Base-by-base conservation (phyloP, 1,139 yeast species). In the Candida freyschussii region DNA sequence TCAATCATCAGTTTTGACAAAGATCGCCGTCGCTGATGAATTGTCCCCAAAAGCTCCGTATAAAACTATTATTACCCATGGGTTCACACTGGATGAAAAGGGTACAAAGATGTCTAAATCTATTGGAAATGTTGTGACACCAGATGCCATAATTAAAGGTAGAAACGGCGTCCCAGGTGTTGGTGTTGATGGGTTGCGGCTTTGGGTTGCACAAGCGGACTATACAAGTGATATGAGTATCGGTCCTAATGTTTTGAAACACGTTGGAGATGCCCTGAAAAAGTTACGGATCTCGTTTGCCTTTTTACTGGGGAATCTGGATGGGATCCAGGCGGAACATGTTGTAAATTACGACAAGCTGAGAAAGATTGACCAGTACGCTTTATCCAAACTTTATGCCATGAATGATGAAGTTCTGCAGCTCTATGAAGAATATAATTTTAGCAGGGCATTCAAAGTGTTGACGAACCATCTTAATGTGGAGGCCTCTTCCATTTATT, bases 61-160 rank as follows among this genome's bases (percentile, higher is more conserved):
- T 58, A 72, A 71, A 40, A 68, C 70, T 22, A 74, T 91, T 24
- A 70, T 91, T 13, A 93, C 98, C 0, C 98, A 91, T 58, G 99
- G 99, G 0, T 91, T 93, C 52, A 81, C 85, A 0, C 65, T 91
- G 37, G 98, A 91, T 58, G 85, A 78, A 43, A 74, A 78, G 47
- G 93, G 93, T 16, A 73, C 72, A 39, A 91, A 91, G 52, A 91
- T 91, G 98, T 87, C 97, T 2, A 91, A 91, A 53, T 85, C 96
- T 1, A 60, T 84, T 30, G 96, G 97, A 0, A 91, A 91, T 48
- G 78, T 78, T 0, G 72, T 89, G 24, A 58, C 73, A 1, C 97
- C 98, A 0, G 48, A 47, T 6, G 75, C 75, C 28, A 74, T 81
- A 9, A 75, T 89, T 26, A 62, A 72, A 30, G 96, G 96, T 2